Base-by-base conservation (phyloP, 495 filamentous ascomycete species). In the Penicillium samsonianum region DNA sequence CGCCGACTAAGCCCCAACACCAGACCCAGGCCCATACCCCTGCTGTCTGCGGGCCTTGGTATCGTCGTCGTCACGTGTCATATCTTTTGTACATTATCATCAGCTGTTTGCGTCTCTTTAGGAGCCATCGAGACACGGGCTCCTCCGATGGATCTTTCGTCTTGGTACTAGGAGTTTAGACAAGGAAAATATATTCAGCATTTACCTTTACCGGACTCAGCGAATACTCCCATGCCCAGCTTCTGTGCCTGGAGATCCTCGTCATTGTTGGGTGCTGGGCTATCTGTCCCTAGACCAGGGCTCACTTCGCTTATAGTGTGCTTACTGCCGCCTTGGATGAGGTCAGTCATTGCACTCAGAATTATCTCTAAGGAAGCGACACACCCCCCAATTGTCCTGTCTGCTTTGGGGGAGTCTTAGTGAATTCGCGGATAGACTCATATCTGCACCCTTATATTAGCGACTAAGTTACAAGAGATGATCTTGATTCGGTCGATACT, bases 311-410 rank as follows among this genome's bases (percentile, higher is more conserved):
- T 79, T 35, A 45, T 65, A 5, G 74, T 77, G 55, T 76, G 72
- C 28, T 61, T 42, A 5, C 45, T 10, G 53, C 57, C 52, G 2
- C 35, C 72, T 74, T 55, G 3, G 19, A 20, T 8, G 1, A 14
- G 31, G 51, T 64, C 22, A 62, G 58, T 53, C 28, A 26, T 31
- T 20, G n/a, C n/a, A 38, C 35, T 10, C 35, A 38, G 11, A 17
- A 22, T 28, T 42, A n/a, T 10, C 25, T 30, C 2, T 2, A 33
- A 16, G 26, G 10, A 6, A 16, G 23, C 5, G 25, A 19, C 67
- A 54, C 67, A 86, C 85, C 70, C 33, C 82, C 82, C 42, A 88
- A 62, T 64, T 88, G 84, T 23, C 87, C 87, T 17, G 74, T 76
- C 59, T 79, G 70, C 58, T 85, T 89, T 0, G 70, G 59, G 37